Conservation (phyloP, 2,329 filamentous ascomycete genomes). For the Talaromyces verruculosus region DNA sequence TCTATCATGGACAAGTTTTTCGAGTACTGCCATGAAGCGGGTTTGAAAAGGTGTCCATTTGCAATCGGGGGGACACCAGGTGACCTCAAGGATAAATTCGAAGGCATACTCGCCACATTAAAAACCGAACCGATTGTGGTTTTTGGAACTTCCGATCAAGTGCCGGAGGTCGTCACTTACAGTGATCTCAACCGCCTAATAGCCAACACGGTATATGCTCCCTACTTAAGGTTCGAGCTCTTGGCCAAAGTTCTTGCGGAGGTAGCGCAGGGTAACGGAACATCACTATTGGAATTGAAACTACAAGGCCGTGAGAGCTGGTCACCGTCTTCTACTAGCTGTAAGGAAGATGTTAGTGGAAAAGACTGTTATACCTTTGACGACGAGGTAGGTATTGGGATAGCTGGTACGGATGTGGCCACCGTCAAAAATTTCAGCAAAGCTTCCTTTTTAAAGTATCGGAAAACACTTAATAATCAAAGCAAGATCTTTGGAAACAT, state of each 20-base stretch:
- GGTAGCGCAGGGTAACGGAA: constrained; percentile 1
- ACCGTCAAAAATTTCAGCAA: background rate
- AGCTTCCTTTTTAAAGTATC: constrained; percentile 7
- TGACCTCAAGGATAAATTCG: constrained; percentile 17
- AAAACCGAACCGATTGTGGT: constrained; percentile 17
- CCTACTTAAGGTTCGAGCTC: background rate
- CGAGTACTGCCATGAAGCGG: constrained; percentile 23
- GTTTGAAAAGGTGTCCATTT: constrained; percentile 21
- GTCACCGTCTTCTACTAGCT: background rate
- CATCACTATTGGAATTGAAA: constrained; percentile 4
- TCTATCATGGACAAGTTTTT: constrained; percentile 23
- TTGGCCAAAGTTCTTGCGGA: constrained; percentile 14
- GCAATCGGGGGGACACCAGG: constrained; percentile 4
- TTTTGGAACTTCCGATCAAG: constrained; percentile 11
- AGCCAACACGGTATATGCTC: constrained; percentile 10
- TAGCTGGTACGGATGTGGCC: constrained; percentile 8
- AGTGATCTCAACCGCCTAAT: constrained; percentile 16
- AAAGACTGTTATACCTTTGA: background rate
- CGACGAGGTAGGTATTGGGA: background rate
- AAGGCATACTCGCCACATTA: constrained; percentile 19
- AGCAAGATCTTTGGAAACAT: constrained; percentile 17
- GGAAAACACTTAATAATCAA: constrained; percentile 1
- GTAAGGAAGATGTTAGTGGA: background rate
- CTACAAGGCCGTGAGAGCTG: background rate
- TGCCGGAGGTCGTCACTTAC: constrained; percentile 17